Base-by-base conservation (phyloP, 495 filamentous ascomycete species). In the Penicillium chermesinum region DNA sequence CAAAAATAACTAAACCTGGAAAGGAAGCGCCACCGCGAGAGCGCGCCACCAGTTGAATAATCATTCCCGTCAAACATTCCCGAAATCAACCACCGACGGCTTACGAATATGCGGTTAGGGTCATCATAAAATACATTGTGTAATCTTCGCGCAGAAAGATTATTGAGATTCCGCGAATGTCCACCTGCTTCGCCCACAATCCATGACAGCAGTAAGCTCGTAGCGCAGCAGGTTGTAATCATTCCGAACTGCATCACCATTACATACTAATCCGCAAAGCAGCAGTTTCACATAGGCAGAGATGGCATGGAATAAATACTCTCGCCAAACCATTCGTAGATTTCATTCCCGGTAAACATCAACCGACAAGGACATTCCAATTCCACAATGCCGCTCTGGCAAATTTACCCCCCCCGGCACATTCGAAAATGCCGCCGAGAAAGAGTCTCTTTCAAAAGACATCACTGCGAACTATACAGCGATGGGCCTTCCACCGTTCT, bases 301-400 rank as follows among this genome's bases (percentile, higher is more conserved):
- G 25, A 30, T n/a, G n/a, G n/a, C n/a, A n/a, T n/a, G n/a, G n/a
- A n/a, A n/a, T n/a, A n/a, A n/a, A n/a, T n/a, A n/a, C n/a, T n/a
- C n/a, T n/a, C n/a, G n/a, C n/a, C n/a, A n/a, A n/a, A n/a, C n/a
- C n/a, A n/a, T n/a, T n/a, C n/a, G n/a, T n/a, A n/a, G n/a, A n/a
- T n/a, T n/a, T n/a, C n/a, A n/a, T n/a, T n/a, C n/a, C n/a, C n/a
- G n/a, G n/a, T n/a, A n/a, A n/a, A n/a, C n/a, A n/a, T n/a, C n/a
- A n/a, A n/a, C n/a, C n/a, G n/a, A n/a, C n/a, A 30, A 30, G 25
- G 5, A 30, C 25, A 4, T 5, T 30, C 25, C 18, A 1, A 41
- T 22, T 43, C 32, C 53, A 56, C 21, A 14, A 65, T 63, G 59
- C 59, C 62, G n/a, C 57, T 61, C 39, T 65, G 59, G 62, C 59